Percentiles rank a stretch among this genome's conserved stretches.
phyloP scores from a whole-genome alignment of 1,139 yeast species.

The Candida sp. region DNA sequence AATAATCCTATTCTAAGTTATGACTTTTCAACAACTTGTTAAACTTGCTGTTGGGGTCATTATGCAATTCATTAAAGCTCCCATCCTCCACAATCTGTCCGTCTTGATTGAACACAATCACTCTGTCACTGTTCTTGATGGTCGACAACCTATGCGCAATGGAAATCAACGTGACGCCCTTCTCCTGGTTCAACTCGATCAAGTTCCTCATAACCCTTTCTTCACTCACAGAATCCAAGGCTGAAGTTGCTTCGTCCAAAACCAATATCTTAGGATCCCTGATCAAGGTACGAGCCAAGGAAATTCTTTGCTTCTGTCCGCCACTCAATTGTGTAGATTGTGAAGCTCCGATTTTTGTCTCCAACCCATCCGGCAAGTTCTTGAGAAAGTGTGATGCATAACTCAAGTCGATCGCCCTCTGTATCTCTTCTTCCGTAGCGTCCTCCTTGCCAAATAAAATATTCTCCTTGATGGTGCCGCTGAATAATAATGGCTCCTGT shows the following conservation, averaged over 20 bases:
- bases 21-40: constrained; percentile 65
- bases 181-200: constrained; percentile 29
- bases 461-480: constrained; percentile 88
- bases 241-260: constrained; percentile 84
- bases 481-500: constrained; percentile 93
- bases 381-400: constrained; percentile 77
- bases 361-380: constrained; percentile 81
- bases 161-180: constrained; percentile 78
- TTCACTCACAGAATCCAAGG: constrained; percentile 85
- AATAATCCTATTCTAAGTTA: constrained; percentile 14
- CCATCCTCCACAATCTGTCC: constrained; percentile 93
- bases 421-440: constrained; percentile 61
- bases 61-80: constrained; percentile 62
- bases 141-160: constrained; percentile 95
- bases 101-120: constrained; percentile 75
- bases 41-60: constrained; percentile 67
- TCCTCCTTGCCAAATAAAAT: constrained; percentile 69
- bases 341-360: constrained; percentile 81
- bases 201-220: constrained; percentile 74
- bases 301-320: constrained; percentile 81
- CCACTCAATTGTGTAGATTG: constrained; percentile 69
- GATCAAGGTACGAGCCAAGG: constrained; percentile 75
- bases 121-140: constrained; percentile 80
- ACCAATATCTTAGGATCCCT: constrained; percentile 64
- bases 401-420: constrained; percentile 76